phyloP scores from a whole-genome alignment of 2,329 filamentous ascomycete genomes.

The Fusarium pseudograminearum region DNA sequence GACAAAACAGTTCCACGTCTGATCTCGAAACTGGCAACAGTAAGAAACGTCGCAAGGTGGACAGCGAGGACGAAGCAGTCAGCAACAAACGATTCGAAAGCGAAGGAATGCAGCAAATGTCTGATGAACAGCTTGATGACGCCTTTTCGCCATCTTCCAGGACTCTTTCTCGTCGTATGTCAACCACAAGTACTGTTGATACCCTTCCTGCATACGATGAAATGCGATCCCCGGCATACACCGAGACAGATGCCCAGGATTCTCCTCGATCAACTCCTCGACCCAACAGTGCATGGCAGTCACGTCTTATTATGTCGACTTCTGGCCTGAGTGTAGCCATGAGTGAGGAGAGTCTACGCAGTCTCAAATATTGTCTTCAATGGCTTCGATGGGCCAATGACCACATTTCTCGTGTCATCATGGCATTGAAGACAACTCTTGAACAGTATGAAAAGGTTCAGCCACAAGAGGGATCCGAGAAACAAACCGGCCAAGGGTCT shows the following conservation, averaged over 20 bases:
- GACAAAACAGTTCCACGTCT: conserved; percentile 60
- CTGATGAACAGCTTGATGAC: conserved; percentile 44
- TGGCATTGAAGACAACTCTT: conserved; percentile 78
- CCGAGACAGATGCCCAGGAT: conserved; percentile 63
- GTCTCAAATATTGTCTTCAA: conserved; percentile 84
- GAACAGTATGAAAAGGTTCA: conserved; percentile 78
- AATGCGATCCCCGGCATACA: conserved; percentile 78
- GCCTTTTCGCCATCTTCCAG: conserved; percentile 46
- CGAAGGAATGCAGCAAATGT: conserved; percentile 48
- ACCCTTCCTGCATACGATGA: conserved; percentile 88
- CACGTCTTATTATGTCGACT: conserved; percentile 87
- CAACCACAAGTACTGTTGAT: conserved; percentile 76
- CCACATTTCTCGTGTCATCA: conserved; percentile 81
- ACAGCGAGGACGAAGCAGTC: conserved; percentile 52
- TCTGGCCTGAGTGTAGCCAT: conserved; percentile 92
- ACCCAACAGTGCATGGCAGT: conserved; percentile 72
- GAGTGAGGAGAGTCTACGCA: conserved; percentile 86
- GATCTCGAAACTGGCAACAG: conserved; percentile 61
- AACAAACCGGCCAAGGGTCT: conserved; percentile 11
- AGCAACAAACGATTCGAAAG: conserved; percentile 49
- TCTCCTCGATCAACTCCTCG: conserved; percentile 48
- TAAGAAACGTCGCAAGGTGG: conserved; percentile 71
- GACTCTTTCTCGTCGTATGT: conserved; percentile 64
- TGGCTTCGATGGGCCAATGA: conserved; percentile 86
- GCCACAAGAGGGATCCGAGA: conserved; percentile 27